Base-by-base conservation (phyloP, 345 rosid genomes). In the Geranium rotundifolium region DNA sequence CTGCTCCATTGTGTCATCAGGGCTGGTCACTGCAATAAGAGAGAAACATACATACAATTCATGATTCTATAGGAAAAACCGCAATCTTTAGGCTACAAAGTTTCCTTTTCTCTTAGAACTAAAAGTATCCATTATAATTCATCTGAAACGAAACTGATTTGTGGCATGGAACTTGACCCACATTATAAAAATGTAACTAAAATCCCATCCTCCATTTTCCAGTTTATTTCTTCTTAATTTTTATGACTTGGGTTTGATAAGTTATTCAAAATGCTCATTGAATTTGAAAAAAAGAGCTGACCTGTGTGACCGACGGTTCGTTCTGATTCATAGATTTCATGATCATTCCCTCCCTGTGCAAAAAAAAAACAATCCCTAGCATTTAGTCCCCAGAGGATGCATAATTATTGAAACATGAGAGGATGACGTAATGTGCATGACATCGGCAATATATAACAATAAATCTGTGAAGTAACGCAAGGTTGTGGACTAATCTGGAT, bases 281-380 rank as follows among this genome's bases (percentile, higher is more conserved):
- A 34, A 5, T 34, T 5, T 34, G 10, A 29, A 5, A 2, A 9
- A 17, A 10, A 18, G 29, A 58, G 67, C 77, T 80, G 4, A 91
- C 98, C 98, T 83, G 92, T 83, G 69, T 91, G 95, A 58, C 98
- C 98, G 46, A 80, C 71, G 17, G 98, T 91, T 74, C 66, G 77
- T 58, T 84, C 86, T n/a, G 98, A 91, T 70, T 85, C 92, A 63
- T 67, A 91, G 34, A 91, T 91, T 73, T 91, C 98, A 63, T 86
- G 73, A 75, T 91, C 98, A 9, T 89, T 91, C 63, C 98, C 98
- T 64, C 96, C 98, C 96, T 91, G 82, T 15, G 64, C 54, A 77
- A 64, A 59, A 62, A 29, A 29, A 39, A 63, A 17, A 61, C 34
- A 69, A 46, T 46, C 52, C 16, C 52, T 46, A 46, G 16, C 16